Evolutionary conservation across 2,329 filamentous ascomycete genomes (phyloP).

Genomic region (Hypoxylon sp.): DNA sequence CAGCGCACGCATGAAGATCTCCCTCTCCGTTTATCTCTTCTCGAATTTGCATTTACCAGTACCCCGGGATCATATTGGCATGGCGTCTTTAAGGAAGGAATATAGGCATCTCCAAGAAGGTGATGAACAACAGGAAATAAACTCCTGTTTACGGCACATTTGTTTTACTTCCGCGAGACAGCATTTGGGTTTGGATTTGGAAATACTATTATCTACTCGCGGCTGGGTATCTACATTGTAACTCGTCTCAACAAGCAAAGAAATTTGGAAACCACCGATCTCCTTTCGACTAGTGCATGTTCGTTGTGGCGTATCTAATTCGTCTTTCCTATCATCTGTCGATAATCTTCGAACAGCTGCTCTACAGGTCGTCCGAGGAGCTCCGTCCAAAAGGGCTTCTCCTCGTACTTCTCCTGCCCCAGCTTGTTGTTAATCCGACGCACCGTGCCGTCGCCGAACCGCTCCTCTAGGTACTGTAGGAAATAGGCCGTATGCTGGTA

Average conservation of each 20-base stretch:
- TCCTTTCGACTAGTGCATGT: background rate
- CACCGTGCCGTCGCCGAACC: conserved; percentile 70
- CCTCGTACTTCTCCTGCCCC: conserved; percentile 71
- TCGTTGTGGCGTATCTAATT: conserved; percentile 14
- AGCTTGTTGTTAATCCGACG: conserved; percentile 75
- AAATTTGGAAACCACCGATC: background rate
- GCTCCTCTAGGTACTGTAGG: conserved; percentile 82
- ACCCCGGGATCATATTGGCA: conserved; percentile 32
- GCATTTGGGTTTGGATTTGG: conserved; percentile 19
- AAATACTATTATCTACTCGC: conserved; percentile 19
- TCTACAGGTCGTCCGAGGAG: conserved; percentile 75
- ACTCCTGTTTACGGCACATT: conserved; percentile 19
- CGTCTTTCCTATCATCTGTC: conserved; percentile 46
- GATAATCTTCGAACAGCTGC: conserved; percentile 82
- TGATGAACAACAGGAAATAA: conserved; percentile 21
- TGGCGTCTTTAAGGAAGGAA: conserved; percentile 34
- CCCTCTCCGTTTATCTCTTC: conserved; percentile 7
- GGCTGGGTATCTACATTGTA: conserved; percentile 30
- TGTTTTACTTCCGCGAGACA: conserved; percentile 21
- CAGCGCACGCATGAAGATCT: conserved; percentile 50
- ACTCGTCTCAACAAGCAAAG: conserved; percentile 1
- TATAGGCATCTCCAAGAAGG: conserved; percentile 21
- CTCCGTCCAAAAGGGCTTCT: conserved; percentile 74
- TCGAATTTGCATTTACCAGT: conserved; percentile 28
- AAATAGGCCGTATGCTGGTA: conserved; percentile 96